Evolutionary conservation across 2,329 filamentous ascomycete species (phyloP).

Genomic region (Aspergillus niger): DNA sequence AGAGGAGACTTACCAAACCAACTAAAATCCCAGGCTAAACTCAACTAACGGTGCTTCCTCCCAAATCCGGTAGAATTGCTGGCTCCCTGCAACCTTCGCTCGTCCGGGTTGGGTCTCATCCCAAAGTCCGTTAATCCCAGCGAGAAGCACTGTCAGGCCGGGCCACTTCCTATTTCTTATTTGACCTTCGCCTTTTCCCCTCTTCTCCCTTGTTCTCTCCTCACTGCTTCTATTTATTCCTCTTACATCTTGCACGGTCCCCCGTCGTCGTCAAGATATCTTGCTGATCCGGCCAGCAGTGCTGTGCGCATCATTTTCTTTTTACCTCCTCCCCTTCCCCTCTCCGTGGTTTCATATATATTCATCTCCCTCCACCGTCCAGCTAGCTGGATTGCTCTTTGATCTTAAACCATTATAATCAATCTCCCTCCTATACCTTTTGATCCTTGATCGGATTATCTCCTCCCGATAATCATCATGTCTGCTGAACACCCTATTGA

Average conservation of each 20-base stretch:
- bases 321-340: constrained; percentile 10
- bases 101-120: constrained; percentile 19
- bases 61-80: constrained; percentile 26
- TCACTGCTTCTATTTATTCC: constrained; percentile 12
- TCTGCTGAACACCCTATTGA: constrained; percentile 32
- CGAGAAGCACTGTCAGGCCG: constrained; percentile 12
- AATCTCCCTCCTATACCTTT: not conserved
- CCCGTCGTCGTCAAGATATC: constrained; percentile 11
- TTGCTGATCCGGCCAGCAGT: constrained; percentile 29
- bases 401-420: constrained; percentile 5
- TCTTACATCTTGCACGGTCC: constrained; percentile 17
- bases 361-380: constrained; percentile 17
- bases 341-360: constrained; percentile 28
- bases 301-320: constrained; percentile 28
- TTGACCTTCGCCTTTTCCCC: constrained; percentile 13
- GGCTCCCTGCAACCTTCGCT: constrained; percentile 19
- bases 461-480: constrained; percentile 24
- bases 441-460: constrained; percentile 5
- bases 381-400: constrained; percentile 30
- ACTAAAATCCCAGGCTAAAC: constrained; percentile 15
- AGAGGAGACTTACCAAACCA: constrained; percentile 8
- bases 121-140: constrained; percentile 16
- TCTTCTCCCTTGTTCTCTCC: constrained; percentile 14
- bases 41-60: constrained; percentile 26
- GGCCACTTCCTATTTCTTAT: constrained; percentile 14